These are phyloP conservation scores for Epichloe festucae DNA, from an alignment of 2,329 filamentous ascomycete genomes.

Conservation along the genomic window DNA sequence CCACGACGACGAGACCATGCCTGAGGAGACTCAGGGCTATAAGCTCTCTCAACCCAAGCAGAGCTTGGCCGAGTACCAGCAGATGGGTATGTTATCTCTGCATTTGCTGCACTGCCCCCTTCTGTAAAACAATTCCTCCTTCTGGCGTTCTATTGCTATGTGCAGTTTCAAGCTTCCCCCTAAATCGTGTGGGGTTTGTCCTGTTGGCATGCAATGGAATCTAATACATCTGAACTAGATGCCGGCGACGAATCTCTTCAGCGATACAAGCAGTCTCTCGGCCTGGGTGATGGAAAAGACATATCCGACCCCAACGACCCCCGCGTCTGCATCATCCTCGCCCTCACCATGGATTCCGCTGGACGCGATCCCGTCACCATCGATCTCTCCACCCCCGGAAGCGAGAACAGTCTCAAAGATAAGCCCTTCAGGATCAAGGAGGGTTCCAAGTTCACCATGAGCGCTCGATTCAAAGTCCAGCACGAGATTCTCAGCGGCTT, in stretches of 20 bases:
- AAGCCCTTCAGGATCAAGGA: slow-evolving; percentile 98
- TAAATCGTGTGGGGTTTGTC: not conserved
- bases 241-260: slow-evolving; percentile 83
- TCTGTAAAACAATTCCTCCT: not conserved
- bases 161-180: not conserved
- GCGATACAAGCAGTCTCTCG: slow-evolving; percentile 94
- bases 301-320: slow-evolving; percentile 69
- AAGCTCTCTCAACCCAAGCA: slow-evolving; percentile 96
- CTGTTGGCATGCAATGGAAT: not conserved
- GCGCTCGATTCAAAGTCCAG: slow-evolving; percentile 87
- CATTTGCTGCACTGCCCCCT: not conserved
- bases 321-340: slow-evolving; percentile 85
- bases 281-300: slow-evolving; percentile 61
- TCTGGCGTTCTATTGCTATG: not conserved
- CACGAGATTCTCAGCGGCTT: slow-evolving; percentile 90
- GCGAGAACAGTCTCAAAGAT: slow-evolving; percentile 67
- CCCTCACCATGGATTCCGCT: slow-evolving; percentile 74
- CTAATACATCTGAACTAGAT: slow-evolving; percentile 25
- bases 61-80: slow-evolving; percentile 84
- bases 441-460: slow-evolving; percentile 86
- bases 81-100: slow-evolving; percentile 58
- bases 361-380: slow-evolving; percentile 79
- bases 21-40: slow-evolving; percentile 87
- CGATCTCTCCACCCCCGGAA: slow-evolving; percentile 62
- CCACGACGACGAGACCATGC: slow-evolving; percentile 66